Evolutionary conservation across 2,329 filamentous ascomycete genomes (phyloP), one percentile per base, ranked within the genome.

Genomic region (Dothistroma pini): DNA sequence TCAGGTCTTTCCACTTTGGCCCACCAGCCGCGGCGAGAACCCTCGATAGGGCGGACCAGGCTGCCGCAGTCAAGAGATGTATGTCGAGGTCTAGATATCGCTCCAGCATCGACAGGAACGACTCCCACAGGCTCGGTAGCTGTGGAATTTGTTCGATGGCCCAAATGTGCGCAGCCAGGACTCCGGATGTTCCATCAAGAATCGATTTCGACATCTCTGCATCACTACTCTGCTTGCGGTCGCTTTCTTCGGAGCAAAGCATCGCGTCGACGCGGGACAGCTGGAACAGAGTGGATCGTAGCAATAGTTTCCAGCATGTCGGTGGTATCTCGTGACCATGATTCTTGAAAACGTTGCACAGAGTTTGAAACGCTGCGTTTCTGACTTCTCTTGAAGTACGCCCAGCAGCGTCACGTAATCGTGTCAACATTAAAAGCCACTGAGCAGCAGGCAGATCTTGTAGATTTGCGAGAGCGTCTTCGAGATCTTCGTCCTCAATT

Each of bases 301-400:
- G 84, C 68, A 92, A 95, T 31, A 93, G 82, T 53, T 88, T 87
- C 93, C 92, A 97, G 0, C 90, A 88, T 70, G 89, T 85, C 0
- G 90, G 82, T 47, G 84, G 87, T 4, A 97, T 80, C 57, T 89
- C 88, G 66, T 93, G 89, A 11, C 91, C 91, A 65, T 96, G 96
- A 1, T 91, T 92, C 73, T 96, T 92, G 64, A 97, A 92, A 21
- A 97, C 96, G 51, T 92, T 86, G 59, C 97, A 83, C 3, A 97
- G 79, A 0, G 93, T 97, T 74, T 97, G 93, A 22, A 97, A 90
- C 0, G 93, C 91, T 79, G 90, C 92, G 69, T 93, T 93, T 49
- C 91, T 84, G 49, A 95, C 80, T 71, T 96, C 91, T 2, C 89
- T 78, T 52, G 89, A 83, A 41, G 86, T 83, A 69, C 93, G 89